These are phyloP conservation scores for Podaxis sp. DNA, from an alignment of 768 basidiomycete species.

Conservation along the genomic window DNA sequence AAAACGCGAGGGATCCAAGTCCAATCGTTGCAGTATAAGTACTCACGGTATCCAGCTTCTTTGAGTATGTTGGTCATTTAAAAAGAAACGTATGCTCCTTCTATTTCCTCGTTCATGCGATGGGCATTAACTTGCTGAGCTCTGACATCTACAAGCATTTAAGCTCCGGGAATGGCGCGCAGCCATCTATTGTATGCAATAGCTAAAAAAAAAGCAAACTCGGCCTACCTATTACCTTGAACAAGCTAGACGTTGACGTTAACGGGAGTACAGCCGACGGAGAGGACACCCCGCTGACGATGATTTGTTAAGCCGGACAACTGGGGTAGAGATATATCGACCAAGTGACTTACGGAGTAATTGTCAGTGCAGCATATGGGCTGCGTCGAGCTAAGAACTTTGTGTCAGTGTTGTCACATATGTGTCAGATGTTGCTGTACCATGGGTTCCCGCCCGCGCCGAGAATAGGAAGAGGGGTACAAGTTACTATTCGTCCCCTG, in stretches of 20 bases:
- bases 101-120: too few species aligned
- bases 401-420: neutral
- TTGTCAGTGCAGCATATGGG: conserved; percentile 11
- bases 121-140: too few species aligned
- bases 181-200: too few species aligned
- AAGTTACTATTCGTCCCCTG: neutral
- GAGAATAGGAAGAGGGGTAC: neutral
- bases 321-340: neutral
- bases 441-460: conserved; percentile 4
- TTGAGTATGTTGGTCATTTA: too few species aligned
- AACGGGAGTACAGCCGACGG: neutral
- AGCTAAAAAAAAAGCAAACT: too few species aligned
- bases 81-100: too few species aligned
- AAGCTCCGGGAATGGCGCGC: too few species aligned
- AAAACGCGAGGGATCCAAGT: too few species aligned
- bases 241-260: neutral
- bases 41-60: too few species aligned
- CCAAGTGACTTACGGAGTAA: neutral
- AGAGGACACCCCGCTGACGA: neutral
- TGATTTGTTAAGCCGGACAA: neutral
- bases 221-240: too few species aligned
- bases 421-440: neutral
- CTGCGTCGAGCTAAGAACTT: neutral
- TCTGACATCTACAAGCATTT: too few species aligned
- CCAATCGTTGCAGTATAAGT: too few species aligned